Evolutionary conservation across 495 filamentous ascomycete species (phyloP), one percentile per base, ranked within the genome.

Genomic region (Daldinia decipiens): DNA sequence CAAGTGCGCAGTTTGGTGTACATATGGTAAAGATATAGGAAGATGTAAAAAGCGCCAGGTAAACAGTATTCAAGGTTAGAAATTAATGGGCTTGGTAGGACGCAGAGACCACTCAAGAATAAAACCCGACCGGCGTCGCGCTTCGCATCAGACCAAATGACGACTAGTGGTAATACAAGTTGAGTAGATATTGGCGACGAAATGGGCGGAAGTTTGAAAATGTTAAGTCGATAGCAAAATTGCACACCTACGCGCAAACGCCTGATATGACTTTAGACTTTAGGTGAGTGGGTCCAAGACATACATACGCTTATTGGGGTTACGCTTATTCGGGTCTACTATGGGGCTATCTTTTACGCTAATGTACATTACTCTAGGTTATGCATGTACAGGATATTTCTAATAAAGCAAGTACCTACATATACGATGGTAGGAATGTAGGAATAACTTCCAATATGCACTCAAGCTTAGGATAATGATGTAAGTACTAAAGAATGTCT

Each of bases 191-290:
- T 17, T 55, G 47, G 61, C 47, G 34, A 63, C 15, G 13, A 63
- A 63, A 43, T 39, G 24, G 53, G 17, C 50, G 26, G 50, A 29
- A 13, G 62, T 57, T 57, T 65, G 45, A 43, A 36, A 52, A 32
- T 59, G 34, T 53, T 58, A 67, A 43, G 63, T 56, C 56, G 56
- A 29, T 39, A 65, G 68, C 26, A 71, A 67, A 71, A 67, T 67
- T 67, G 60, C 13, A 66, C 27, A 59, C 17, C 68, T 52, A 67
- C 68, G 63, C 68, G 68, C 68, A 65, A 65, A 62, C 39, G 52
- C 57, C 62, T 63, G 68, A 71, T 56, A 67, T 66, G 47, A 71
- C 62, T 62, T 65, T 71, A 38, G 27, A 51, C 51, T 62, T 70
- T 65, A 60, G 36, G 32, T 38, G 15, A 38, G 60, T 60, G 60